These are phyloP conservation scores for Pythium monospermum DNA, from an alignment of 352 stramenopile species.

Conservation along the genomic window DNA sequence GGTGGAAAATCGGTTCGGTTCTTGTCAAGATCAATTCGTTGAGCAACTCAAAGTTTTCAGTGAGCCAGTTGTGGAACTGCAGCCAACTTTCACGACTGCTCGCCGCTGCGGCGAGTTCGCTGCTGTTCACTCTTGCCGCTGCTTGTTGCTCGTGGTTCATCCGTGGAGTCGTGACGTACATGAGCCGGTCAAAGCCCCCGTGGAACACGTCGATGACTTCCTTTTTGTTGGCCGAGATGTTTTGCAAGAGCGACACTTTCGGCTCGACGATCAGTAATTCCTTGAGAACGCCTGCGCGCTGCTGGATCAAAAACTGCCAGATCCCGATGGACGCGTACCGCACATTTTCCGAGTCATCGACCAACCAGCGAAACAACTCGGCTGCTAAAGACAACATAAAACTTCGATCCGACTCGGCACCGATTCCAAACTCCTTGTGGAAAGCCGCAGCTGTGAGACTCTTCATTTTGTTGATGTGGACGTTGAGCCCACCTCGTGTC, in stretches of 20 bases:
- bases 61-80: conserved; percentile 79
- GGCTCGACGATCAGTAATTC: conserved; percentile 73
- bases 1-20: conserved; percentile 54
- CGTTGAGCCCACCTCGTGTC: conserved; percentile 17
- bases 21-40: conserved; percentile 63
- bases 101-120: neutral
- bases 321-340: conserved; percentile 42
- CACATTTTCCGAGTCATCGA: conserved; percentile 46
- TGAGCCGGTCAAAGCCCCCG: conserved; percentile 59
- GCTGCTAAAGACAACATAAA: conserved; percentile 62
- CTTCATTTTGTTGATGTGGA: conserved; percentile 42
- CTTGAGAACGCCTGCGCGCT: conserved; percentile 63
- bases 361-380: conserved; percentile 55
- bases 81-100: conserved; percentile 44
- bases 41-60: conserved; percentile 51
- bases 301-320: conserved; percentile 75
- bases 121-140: neutral
- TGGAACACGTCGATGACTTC: conserved; percentile 72
- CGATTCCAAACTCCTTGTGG: conserved; percentile 68
- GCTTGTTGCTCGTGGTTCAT: neutral
- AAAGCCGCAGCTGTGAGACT: conserved; percentile 30
- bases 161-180: conserved; percentile 34
- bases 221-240: conserved; percentile 70
- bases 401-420: conserved; percentile 59
- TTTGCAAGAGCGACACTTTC: conserved; percentile 55